Base-by-base conservation (phyloP, 768 basidiomycete genomes). In the Phlebiopsis gigantea region DNA sequence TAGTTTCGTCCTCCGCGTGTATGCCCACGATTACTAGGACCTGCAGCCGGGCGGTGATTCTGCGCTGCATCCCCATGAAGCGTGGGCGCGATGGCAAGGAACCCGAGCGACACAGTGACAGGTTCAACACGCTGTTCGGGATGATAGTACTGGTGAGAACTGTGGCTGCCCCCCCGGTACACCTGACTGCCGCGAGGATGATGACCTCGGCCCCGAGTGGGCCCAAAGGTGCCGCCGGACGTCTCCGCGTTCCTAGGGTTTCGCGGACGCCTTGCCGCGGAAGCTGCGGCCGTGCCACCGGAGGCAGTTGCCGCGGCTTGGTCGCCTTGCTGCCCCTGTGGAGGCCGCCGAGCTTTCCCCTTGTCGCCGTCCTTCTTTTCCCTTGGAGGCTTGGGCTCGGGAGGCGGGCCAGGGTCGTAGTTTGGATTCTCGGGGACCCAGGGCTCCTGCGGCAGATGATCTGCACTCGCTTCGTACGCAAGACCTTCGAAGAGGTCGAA, bases 321-420 rank as follows among this genome's bases (percentile, higher is more conserved):
- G 19, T 29, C 48, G 9, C 29, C 50, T 15, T 49, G 45, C 26
- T 3, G n/a, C n/a, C n/a, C n/a, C n/a, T n/a, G n/a, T n/a, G n/a
- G n/a, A n/a, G n/a, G n/a, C 34, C 34, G 34, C 12, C 17, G 10
- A 2, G 29, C 41, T 42, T 57, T 51, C 28, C 39, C 44, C 49
- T 53, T 30, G 21, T 51, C 6, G 21, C 34, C 29, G 34, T 39
- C 34, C 43, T 63, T 52, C 42, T 55, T 55, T 42, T 63, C 61
- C 53, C 72, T 70, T 29, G 63, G 62, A 24, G 63, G 56, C 44
- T 65, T 75, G 21, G 79, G 80, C 22, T 79, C 79, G 1, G 85
- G 83, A 0, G 77, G 81, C 7, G 84, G 86, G 1, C 87, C 88
- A 31, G 87, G 83, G 68, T 90, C 86, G 66, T 90, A 90, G 48